These are phyloP conservation scores for Eragrostis tef DNA, from an alignment of 202 grass and related monocot species.

Conservation along the genomic window DNA sequence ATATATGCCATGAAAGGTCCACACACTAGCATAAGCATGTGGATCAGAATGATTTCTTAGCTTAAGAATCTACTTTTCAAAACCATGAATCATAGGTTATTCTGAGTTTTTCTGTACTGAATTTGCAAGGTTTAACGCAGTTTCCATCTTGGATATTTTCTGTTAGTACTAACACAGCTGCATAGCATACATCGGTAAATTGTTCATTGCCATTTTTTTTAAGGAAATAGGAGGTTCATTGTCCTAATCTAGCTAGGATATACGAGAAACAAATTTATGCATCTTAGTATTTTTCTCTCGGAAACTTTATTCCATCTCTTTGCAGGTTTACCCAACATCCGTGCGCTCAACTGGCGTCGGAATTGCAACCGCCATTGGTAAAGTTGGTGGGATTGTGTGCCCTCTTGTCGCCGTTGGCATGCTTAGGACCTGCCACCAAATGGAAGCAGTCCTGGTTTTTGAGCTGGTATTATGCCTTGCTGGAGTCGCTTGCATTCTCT, in stretches of 20 bases:
- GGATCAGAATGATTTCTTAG: no score
- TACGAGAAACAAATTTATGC: background rate
- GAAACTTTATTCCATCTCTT: background rate
- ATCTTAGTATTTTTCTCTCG: background rate
- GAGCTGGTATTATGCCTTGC: conserved; percentile 57
- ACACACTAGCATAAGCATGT: no score
- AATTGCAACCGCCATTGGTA: conserved; percentile 60
- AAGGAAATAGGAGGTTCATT: no score
- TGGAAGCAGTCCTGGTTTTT: conserved; percentile 69
- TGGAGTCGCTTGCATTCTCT: conserved; percentile 58
- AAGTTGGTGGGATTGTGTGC: conserved; percentile 73
- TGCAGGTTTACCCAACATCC: conserved; percentile 73
- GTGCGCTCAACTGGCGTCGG: conserved; percentile 71
- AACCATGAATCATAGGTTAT: no score
- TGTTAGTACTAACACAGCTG: no score
- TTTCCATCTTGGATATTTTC: no score
- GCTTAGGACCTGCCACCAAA: conserved; percentile 67
- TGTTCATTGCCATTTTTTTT: no score
- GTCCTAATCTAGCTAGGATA: background rate
- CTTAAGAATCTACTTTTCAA: no score
- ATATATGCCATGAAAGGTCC: no score
- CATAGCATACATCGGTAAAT: no score
- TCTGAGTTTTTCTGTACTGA: no score
- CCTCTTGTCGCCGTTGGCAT: conserved; percentile 67
- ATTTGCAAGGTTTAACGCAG: no score